phyloP scores from a whole-genome alignment of 192 early-diverging fungal genomes.

The Coemansia sp. region DNA sequence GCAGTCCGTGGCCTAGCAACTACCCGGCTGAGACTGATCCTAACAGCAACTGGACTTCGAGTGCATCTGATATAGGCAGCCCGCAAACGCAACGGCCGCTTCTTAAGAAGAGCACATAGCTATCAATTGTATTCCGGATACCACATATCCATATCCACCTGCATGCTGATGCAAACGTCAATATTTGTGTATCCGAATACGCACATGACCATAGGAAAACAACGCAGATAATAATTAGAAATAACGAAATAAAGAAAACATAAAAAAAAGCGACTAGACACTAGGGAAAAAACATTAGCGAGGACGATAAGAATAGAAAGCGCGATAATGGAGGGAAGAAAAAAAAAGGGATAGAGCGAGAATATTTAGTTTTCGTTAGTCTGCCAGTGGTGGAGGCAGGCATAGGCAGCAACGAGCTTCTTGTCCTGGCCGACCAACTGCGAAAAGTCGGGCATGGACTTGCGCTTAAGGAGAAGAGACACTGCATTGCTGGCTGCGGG shows the following conservation, averaged over 20 bases:
- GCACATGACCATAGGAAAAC: neutral
- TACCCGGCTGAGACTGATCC: conserved; percentile 12
- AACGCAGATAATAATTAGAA: neutral
- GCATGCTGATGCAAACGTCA: neutral
- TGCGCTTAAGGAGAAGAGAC: conserved; percentile 15
- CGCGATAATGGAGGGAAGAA: neutral
- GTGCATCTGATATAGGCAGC: conserved; percentile 25
- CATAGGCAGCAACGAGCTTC: conserved; percentile 29
- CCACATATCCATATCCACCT: neutral
- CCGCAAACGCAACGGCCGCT: conserved; percentile 14
- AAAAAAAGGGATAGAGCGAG: neutral
- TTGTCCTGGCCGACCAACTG: conserved; percentile 39
- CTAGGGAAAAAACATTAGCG: neutral
- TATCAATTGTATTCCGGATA: neutral
- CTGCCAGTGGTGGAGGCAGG: conserved; percentile 49
- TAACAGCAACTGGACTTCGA: conserved; percentile 28
- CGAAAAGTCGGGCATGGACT: conserved; percentile 26
- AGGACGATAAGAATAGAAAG: neutral
- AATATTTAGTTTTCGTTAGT: conserved; percentile 1
- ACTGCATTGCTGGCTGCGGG: conserved; percentile 27
- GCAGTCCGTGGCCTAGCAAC: conserved; percentile 21
- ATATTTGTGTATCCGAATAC: neutral
- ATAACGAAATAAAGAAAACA: neutral
- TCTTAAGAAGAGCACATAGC: conserved; percentile 27
- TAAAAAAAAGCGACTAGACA: no score